These are phyloP conservation scores for Pulicaria dysenterica DNA, from an alignment of 129 eudicot genomes.

Conservation along the genomic window DNA sequence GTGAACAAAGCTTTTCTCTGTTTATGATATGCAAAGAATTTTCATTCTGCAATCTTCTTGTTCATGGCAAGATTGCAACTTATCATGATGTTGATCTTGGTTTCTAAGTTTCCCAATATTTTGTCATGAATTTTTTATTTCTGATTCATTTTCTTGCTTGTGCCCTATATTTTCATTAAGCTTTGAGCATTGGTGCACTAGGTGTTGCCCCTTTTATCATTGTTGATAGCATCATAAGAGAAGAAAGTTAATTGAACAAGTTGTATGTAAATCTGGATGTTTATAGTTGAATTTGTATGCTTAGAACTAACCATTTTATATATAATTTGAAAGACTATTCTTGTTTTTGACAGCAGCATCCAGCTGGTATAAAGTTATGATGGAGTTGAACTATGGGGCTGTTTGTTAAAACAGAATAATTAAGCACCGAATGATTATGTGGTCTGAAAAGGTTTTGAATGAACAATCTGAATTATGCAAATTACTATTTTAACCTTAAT, in stretches of 20 bases:
- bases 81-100: background rate
- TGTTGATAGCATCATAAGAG: conserved; percentile 7
- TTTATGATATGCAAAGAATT: background rate
- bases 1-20: conserved; percentile 4
- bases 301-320: background rate
- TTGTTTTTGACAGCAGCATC: background rate
- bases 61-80: background rate
- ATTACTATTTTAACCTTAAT: too few species aligned
- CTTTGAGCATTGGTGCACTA: background rate
- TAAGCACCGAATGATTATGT: too few species aligned
- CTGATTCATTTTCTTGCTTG: too few species aligned
- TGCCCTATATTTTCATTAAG: background rate
- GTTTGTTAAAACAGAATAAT: too few species aligned
- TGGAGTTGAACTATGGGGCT: too few species aligned
- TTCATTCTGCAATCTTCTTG: too few species aligned
- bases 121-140: too few species aligned
- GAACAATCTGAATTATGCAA: too few species aligned
- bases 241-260: conserved; percentile 1
- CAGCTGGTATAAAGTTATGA: background rate
- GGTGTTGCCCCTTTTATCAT: background rate
- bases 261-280: background rate
- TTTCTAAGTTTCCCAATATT: background rate
- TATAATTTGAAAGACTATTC: background rate
- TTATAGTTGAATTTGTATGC: background rate
- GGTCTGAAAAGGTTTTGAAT: too few species aligned